phyloP scores from a whole-genome alignment of 2,329 filamentous ascomycete species.

The Ophiostoma angusticollis region DNA sequence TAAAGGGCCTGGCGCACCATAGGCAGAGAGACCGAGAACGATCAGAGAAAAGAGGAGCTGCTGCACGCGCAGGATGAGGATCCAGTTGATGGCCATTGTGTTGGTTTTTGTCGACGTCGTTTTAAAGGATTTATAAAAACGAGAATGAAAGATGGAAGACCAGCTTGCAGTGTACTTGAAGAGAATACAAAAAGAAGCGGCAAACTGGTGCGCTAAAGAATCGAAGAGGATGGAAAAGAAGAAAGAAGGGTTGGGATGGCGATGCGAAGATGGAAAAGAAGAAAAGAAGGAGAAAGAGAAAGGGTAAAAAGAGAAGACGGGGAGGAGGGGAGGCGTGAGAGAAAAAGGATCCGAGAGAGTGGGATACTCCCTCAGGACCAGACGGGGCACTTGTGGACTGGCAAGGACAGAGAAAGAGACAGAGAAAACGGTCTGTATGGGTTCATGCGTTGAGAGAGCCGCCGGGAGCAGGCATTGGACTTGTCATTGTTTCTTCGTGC shows the following conservation, averaged over 20 bases:
- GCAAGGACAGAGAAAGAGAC: neutral
- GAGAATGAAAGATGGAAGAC: slow-evolving; percentile 13
- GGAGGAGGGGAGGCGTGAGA: neutral
- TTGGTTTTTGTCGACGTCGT: slow-evolving; percentile 10
- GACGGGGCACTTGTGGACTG: slow-evolving; percentile 1
- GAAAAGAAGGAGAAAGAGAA: slow-evolving; percentile 7
- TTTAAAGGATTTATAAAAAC: neutral
- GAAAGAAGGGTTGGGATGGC: slow-evolving; percentile 9
- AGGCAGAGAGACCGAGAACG: slow-evolving; percentile 35
- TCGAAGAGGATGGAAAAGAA: slow-evolving; percentile 12
- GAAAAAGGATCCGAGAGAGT: neutral
- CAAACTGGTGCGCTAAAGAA: slow-evolving; percentile 20
- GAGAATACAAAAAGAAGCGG: slow-evolving; percentile 13
- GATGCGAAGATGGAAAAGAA: slow-evolving; percentile 2
- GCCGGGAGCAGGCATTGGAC: no score
- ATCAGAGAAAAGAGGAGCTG: slow-evolving; percentile 34
- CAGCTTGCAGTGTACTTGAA: slow-evolving; percentile 5
- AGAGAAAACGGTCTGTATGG: neutral
- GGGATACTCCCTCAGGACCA: neutral
- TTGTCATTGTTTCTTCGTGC: neutral
- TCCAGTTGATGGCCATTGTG: slow-evolving; percentile 26
- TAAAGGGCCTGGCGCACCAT: slow-evolving; percentile 27
- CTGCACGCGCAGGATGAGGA: slow-evolving; percentile 31
- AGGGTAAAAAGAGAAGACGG: slow-evolving; percentile 3
- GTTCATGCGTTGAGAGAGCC: slow-evolving; percentile 3